Percentiles rank a stretch among this genome's conserved stretches.
These are phyloP conservation scores for Ophiostoma tasmaniense DNA, from an alignment of 2,329 filamentous ascomycete genomes.

Conservation along the genomic window DNA sequence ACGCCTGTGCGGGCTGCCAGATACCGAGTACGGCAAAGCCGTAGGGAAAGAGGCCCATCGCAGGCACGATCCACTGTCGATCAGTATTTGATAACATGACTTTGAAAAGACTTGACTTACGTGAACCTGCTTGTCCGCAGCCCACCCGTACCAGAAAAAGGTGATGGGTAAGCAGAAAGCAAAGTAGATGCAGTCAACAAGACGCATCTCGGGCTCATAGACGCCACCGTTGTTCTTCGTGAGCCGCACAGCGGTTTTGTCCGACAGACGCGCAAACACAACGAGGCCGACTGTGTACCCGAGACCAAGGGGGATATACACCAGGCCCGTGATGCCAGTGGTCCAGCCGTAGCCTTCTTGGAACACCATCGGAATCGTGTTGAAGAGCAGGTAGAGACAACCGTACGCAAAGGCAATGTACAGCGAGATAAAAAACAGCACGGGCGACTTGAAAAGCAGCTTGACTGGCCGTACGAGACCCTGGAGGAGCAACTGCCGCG, in stretches of 20 bases:
- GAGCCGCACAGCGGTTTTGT: conserved; percentile 32
- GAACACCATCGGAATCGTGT: conserved; percentile 45
- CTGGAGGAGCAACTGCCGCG: conserved; percentile 26
- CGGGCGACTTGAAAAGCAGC: conserved; percentile 41
- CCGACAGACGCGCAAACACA: conserved; percentile 29
- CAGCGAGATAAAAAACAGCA: conserved; percentile 38
- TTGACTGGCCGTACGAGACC: conserved; percentile 45
- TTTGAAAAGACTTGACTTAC: not conserved
- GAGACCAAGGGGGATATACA: conserved; percentile 40
- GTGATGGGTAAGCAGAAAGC: conserved; percentile 28
- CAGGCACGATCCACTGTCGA: conserved; percentile 16
- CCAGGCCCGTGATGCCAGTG: conserved; percentile 38
- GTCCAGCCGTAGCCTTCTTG: conserved; percentile 39
- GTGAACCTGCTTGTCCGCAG: conserved; percentile 23
- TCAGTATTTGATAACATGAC: not conserved
- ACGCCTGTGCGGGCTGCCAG: conserved; percentile 33
- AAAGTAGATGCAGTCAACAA: conserved; percentile 28
- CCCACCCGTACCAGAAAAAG: conserved; percentile 35
- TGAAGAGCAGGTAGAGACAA: conserved; percentile 46
- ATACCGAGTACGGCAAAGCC: conserved; percentile 28
- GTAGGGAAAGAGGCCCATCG: conserved; percentile 25
- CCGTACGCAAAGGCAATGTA: conserved; percentile 46
- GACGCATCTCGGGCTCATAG: conserved; percentile 31
- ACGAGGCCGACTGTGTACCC: conserved; percentile 23
- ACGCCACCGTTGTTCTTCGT: conserved; percentile 32